Base-by-base conservation (phyloP, 306 rosid genomes). In the Lotus japonicus region DNA sequence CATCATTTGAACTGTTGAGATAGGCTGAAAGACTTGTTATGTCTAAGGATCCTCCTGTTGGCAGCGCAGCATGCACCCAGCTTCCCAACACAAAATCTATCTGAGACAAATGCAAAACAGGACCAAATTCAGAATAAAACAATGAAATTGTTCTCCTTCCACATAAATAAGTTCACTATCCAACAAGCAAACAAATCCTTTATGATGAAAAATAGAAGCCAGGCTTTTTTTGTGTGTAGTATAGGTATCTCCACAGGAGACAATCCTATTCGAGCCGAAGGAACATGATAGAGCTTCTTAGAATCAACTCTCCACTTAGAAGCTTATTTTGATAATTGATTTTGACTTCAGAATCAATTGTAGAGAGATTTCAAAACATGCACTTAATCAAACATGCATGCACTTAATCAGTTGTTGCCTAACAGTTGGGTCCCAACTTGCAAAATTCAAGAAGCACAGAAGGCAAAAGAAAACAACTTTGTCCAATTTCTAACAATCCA, bases 31-130 rank as follows among this genome's bases (percentile, higher is more conserved):
- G 82, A 58, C 87, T 87, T 18, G 98, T 86, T 63, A 92, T 88
- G 68, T 92, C 79, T 71, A 92, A 71, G 76, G 88, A 86, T 75
- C 80, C 91, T 58, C 98, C 95, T 16, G 84, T 80, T 78, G 95
- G 97, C 61, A 87, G 75, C 78, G 80, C 61, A 51, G 86, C 59
- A 58, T 89, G 94, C 58, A 89, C 44, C 98, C 97, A 92, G 52
- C 98, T 89, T 64, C 89, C 98, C 68, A 89, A 28, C 59, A 89
- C 70, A 72, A 92, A 86, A 79, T 87, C 92, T 56, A 92, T 36
- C 89, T 92, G 88, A 72, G 48, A 85, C 21, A 75, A 33, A 44
- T 10, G 14, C 50, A 43, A 6, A 15, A 23, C 7, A 31, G 7
- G n/a, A n/a, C n/a, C n/a, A n/a, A n/a, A n/a, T n/a, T n/a, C n/a